Evolutionary conservation across 2,329 filamentous ascomycete genomes (phyloP).

Genomic region (Pyrenophora seminiperda): DNA sequence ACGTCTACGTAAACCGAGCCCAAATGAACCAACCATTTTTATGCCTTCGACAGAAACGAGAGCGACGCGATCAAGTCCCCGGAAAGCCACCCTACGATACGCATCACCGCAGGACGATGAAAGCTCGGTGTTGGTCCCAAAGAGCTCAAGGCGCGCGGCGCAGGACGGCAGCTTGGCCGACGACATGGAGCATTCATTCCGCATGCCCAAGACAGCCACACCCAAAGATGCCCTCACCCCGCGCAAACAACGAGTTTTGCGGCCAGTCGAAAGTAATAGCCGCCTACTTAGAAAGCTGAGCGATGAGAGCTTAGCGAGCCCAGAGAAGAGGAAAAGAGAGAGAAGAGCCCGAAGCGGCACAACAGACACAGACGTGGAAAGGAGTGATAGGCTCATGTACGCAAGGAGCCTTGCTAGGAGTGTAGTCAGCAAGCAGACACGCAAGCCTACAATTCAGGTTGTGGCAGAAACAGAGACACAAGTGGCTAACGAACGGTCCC

Average conservation of each 20-base stretch:
- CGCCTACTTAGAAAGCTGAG: conserved; percentile 35
- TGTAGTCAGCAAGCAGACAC: conserved; percentile 28
- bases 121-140: conserved; percentile 31
- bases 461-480: conserved; percentile 18
- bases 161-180: conserved; percentile 29
- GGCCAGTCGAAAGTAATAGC: conserved; percentile 41
- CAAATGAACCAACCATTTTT: conserved; percentile 30
- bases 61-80: conserved; percentile 34
- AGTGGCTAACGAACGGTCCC: conserved; percentile 13
- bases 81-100: conserved; percentile 27
- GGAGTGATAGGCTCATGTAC: conserved; percentile 27
- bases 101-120: conserved; percentile 25
- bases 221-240: conserved; percentile 23
- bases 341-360: conserved; percentile 23
- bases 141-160: conserved; percentile 32
- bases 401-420: conserved; percentile 39
- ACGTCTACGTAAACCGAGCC: conserved; percentile 42
- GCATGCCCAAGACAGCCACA: conserved; percentile 26
- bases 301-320: conserved; percentile 37
- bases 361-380: conserved; percentile 24
- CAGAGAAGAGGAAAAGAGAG: conserved; percentile 31
- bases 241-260: conserved; percentile 41
- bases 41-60: conserved; percentile 24
- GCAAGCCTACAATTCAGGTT: conserved; percentile 23
- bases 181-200: conserved; percentile 31